Conservation (phyloP, 2,329 filamentous ascomycete genomes). For the Teratosphaeria gauchensis region DNA sequence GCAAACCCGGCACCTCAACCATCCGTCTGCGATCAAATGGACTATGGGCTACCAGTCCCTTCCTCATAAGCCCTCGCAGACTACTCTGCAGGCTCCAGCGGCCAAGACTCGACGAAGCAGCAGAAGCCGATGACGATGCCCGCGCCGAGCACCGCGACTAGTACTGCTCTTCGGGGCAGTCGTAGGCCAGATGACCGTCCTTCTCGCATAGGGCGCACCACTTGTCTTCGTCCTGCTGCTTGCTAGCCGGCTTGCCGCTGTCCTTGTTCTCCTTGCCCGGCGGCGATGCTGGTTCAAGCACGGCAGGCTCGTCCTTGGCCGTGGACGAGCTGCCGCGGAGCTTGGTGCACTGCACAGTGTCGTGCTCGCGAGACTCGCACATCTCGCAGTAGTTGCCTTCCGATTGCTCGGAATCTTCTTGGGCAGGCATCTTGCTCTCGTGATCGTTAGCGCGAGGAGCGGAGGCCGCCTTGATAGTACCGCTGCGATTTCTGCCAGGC, state of each 20-base stretch:
- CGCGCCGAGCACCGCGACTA: slow-evolving; percentile 12
- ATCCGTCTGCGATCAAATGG: not conserved
- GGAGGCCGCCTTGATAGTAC: slow-evolving; percentile 53
- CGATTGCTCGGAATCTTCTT: slow-evolving; percentile 35
- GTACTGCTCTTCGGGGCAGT: slow-evolving; percentile 31
- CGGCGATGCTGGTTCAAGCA: not conserved
- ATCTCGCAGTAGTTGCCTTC: slow-evolving; percentile 78
- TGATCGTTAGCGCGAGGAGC: slow-evolving; percentile 52
- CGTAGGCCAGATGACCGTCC: slow-evolving; percentile 78
- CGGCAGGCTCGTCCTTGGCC: not conserved
- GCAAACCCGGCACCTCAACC: not conserved
- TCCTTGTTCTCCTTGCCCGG: slow-evolving; percentile 10
- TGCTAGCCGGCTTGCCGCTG: slow-evolving; percentile 1
- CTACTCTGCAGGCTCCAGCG: not conserved
- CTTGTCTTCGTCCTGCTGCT: slow-evolving; percentile 59
- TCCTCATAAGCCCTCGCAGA: not conserved
- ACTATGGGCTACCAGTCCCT: not conserved
- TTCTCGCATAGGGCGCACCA: slow-evolving; percentile 97
- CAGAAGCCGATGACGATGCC: not conserved
- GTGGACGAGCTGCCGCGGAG: slow-evolving; percentile 6
- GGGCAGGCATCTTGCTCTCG: not conserved
- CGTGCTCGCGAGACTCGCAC: slow-evolving; percentile 83
- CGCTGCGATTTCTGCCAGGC: slow-evolving; percentile 31
- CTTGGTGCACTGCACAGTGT: slow-evolving; percentile 77
- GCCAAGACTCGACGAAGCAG: slow-evolving; percentile 9